A percentile compares a stretch with the other conserved stretches of the same genome.
Conservation (phyloP, 2,329 filamentous ascomycete species). For the Nothophaeocryptopus gaeumannii region DNA sequence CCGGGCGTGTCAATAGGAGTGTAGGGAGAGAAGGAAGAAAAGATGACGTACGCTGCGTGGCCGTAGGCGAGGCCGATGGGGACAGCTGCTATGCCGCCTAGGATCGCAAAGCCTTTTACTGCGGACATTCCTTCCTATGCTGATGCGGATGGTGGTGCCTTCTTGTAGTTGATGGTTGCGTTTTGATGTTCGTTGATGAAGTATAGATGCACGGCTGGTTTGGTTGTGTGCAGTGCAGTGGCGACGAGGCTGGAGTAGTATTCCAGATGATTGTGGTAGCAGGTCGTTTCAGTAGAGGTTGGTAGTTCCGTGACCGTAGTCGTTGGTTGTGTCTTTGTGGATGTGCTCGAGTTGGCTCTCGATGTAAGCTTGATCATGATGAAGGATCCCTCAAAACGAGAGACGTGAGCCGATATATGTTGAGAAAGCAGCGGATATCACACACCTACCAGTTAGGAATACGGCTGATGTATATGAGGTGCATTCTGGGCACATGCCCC, state of each 20-base stretch:
- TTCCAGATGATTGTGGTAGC: conserved; percentile 5
- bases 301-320: neutral
- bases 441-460: neutral
- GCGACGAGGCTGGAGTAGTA: conserved; percentile 10
- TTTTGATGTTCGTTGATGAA: conserved; percentile 6
- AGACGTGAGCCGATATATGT: conserved; percentile 8
- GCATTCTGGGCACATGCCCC: conserved; percentile 1
- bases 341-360: neutral
- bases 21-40: neutral
- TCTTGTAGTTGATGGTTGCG: neutral
- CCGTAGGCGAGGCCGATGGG: conserved; percentile 9
- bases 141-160: conserved; percentile 1
- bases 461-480: conserved; percentile 10
- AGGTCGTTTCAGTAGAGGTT: neutral
- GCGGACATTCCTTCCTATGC: conserved; percentile 8
- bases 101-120: conserved; percentile 7
- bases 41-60: conserved; percentile 10
- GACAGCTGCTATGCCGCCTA: conserved; percentile 9
- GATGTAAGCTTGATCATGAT: conserved; percentile 4
- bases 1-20: neutral
- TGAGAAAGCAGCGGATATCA: neutral
- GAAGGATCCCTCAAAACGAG: neutral
- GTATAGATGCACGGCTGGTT: conserved; percentile 13
- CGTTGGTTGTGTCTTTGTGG: conserved; percentile 3
- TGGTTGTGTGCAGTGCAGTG: conserved; percentile 13